Conservation (phyloP, 805 yeast species). For the Schwanniomyces vanrijiae region DNA sequence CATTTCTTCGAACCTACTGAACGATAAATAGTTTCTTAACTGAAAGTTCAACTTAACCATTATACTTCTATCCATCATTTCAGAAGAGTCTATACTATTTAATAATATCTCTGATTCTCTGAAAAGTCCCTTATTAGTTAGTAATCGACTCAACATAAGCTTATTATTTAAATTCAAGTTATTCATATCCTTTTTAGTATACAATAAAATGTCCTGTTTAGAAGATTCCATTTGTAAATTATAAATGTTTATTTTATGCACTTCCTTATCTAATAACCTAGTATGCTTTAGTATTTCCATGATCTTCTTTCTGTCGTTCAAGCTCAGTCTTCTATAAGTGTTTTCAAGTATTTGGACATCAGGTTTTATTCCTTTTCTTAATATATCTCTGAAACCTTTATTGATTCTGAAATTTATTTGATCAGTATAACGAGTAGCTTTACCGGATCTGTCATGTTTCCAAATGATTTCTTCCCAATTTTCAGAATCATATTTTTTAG, state of each 20-base stretch:
- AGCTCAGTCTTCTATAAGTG: slow-evolving; percentile 28
- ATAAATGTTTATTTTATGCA: slow-evolving; percentile 15
- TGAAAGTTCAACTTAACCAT: slow-evolving; percentile 25
- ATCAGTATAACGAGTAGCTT: slow-evolving; percentile 13
- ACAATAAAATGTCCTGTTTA: slow-evolving; percentile 15
- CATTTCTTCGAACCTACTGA: slow-evolving; percentile 19
- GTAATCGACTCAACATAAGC: slow-evolving; percentile 27
- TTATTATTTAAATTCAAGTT: slow-evolving; percentile 25
- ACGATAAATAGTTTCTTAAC: slow-evolving; percentile 21
- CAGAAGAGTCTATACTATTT: slow-evolving; percentile 18
- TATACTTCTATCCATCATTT: slow-evolving; percentile 25
- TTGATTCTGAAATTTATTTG: slow-evolving; percentile 31
- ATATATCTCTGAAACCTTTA: slow-evolving; percentile 31
- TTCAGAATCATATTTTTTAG: slow-evolving; percentile 22
- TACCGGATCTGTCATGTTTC: slow-evolving; percentile 12
- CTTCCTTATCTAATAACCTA: slow-evolving; percentile 11
- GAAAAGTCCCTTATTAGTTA: slow-evolving; percentile 26
- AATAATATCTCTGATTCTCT: slow-evolving; percentile 22
- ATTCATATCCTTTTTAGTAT: slow-evolving; percentile 10
- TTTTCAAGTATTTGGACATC: slow-evolving; percentile 30
- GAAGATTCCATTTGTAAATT: slow-evolving; percentile 16
- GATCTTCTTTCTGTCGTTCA: slow-evolving; percentile 20
- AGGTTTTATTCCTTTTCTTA: slow-evolving; percentile 37
- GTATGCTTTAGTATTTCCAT: slow-evolving; percentile 18
- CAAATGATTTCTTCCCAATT: slow-evolving; percentile 23